Percentiles rank a stretch among this genome's conserved stretches.
Conservation (phyloP, 1,139 yeast genomes). For the Candida neerlandica region DNA sequence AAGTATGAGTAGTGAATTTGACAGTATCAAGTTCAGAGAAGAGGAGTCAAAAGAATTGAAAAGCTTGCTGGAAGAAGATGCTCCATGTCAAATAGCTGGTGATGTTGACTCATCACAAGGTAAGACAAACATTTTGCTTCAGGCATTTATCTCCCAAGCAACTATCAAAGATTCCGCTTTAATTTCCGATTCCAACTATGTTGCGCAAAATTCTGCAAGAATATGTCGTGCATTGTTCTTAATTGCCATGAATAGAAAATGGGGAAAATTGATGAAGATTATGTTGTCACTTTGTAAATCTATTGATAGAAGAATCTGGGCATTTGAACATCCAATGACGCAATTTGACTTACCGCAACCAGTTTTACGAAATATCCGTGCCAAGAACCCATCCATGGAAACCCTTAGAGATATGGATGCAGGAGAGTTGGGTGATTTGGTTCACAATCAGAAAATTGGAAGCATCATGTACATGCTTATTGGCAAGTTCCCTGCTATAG, state of each 20-base stretch:
- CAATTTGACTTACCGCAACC: slow-evolving; percentile 82
- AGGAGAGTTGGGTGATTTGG: slow-evolving; percentile 83
- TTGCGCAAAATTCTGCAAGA: slow-evolving; percentile 94
- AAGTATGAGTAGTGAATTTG: slow-evolving; percentile 93
- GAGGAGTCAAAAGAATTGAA: slow-evolving; percentile 82
- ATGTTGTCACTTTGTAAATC: slow-evolving; percentile 83
- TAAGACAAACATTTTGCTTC: slow-evolving; percentile 85
- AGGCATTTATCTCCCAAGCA: slow-evolving; percentile 82
- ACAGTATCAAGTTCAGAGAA: slow-evolving; percentile 82
- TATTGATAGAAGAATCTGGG: slow-evolving; percentile 83
- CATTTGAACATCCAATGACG: slow-evolving; percentile 84
- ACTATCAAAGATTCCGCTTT: slow-evolving; percentile 76
- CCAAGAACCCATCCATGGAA: slow-evolving; percentile 69
- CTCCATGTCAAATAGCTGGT: slow-evolving; percentile 84
- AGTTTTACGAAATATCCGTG: slow-evolving; percentile 62
- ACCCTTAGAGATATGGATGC: slow-evolving; percentile 72
- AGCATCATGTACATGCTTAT: slow-evolving; percentile 58
- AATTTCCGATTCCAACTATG: slow-evolving; percentile 84
- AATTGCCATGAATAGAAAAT: slow-evolving; percentile 81
- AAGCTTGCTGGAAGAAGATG: slow-evolving; percentile 56
- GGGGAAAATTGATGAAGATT: slow-evolving; percentile 81
- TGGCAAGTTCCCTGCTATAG: slow-evolving; percentile 73
- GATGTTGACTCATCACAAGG: slow-evolving; percentile 77
- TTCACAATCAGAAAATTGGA: slow-evolving; percentile 81
- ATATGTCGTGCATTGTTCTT: slow-evolving; percentile 88